phyloP scores from a whole-genome alignment of 257 asterid genomes.

The Voacanga thouarsii region DNA sequence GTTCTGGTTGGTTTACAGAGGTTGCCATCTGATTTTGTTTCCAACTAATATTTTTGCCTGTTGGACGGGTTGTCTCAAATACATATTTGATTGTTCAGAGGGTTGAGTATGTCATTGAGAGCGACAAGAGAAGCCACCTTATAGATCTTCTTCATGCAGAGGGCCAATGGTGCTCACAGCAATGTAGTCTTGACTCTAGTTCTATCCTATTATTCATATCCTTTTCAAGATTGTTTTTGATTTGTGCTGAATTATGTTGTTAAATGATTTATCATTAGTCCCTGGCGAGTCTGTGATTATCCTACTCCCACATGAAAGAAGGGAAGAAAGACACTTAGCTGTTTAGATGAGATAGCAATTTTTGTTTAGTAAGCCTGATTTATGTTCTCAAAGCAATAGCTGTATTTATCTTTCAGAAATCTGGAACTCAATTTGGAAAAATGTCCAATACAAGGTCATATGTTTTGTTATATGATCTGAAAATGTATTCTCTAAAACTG shows the following conservation, averaged over 20 bases:
- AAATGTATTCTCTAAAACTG: background rate
- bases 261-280: background rate
- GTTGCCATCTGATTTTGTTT: constrained; percentile 84
- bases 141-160: constrained; percentile 88
- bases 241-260: background rate
- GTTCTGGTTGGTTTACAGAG: constrained; percentile 51
- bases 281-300: background rate
- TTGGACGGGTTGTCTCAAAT: constrained; percentile 90
- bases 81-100: constrained; percentile 79
- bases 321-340: background rate
- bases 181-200: constrained; percentile 40
- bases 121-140: constrained; percentile 79
- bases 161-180: constrained; percentile 49
- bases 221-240: background rate
- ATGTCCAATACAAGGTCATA: background rate
- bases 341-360: background rate
- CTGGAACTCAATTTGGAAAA: background rate
- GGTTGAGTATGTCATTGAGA: constrained; percentile 70
- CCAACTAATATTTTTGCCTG: constrained; percentile 79
- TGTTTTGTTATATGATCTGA: background rate
- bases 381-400: background rate
- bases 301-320: background rate
- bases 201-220: background rate
- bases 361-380: background rate
- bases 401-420: background rate